Conservation (phyloP, 2,329 filamentous ascomycete species). For the Leptographium radiaticola region DNA sequence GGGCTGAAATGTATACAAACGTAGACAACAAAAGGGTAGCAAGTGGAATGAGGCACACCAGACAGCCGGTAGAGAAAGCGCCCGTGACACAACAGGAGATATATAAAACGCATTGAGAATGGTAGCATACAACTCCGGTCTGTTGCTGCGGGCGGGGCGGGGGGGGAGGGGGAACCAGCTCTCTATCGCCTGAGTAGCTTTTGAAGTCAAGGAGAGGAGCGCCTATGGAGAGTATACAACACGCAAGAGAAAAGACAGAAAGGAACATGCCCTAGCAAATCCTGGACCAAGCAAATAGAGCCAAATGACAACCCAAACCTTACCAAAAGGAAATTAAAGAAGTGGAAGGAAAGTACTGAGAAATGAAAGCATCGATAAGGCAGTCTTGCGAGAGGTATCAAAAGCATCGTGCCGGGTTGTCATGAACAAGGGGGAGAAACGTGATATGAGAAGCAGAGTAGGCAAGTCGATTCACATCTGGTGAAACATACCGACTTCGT, state of each 20-base stretch:
- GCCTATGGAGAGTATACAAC: slow-evolving; percentile 14
- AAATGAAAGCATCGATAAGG: slow-evolving; percentile 6
- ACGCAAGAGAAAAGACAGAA: slow-evolving; percentile 8
- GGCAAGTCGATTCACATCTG: slow-evolving; percentile 55
- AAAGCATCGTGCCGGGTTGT: slow-evolving; percentile 12
- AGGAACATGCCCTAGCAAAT: background rate
- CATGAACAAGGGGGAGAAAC: background rate
- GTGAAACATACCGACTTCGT: slow-evolving; percentile 97
- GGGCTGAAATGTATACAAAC: background rate
- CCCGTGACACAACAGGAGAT: background rate
- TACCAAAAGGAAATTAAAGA: slow-evolving; percentile 10
- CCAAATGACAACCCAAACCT: slow-evolving; percentile 4
- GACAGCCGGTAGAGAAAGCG: background rate
- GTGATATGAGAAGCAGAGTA: slow-evolving; percentile 3
- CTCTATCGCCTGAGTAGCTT: slow-evolving; percentile 10
- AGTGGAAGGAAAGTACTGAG: slow-evolving; percentile 11
- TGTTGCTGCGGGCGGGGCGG: background rate
- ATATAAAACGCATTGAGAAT: background rate
- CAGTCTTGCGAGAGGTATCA: slow-evolving; percentile 15
- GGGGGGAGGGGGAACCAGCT: slow-evolving; percentile 3
- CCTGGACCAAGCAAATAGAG: slow-evolving; percentile 11
- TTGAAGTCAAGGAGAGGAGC: slow-evolving; percentile 6
- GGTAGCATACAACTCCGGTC: slow-evolving; percentile 10
- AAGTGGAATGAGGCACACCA: background rate
- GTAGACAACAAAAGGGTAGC: background rate